phyloP scores from a whole-genome alignment of 495 filamentous ascomycete species.

The Podospora comata region DNA sequence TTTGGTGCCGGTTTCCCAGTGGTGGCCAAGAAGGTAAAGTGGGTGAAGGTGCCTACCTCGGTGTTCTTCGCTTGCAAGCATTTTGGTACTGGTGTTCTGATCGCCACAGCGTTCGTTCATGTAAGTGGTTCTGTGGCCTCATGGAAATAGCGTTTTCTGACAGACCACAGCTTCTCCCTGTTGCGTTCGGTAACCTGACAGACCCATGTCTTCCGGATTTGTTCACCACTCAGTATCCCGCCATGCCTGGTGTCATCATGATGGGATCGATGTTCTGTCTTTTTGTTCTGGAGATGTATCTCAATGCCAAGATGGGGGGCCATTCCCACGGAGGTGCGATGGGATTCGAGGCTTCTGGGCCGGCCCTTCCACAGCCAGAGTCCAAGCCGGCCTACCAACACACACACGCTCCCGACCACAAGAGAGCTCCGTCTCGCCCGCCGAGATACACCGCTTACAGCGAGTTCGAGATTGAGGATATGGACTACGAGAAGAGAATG shows the following conservation, averaged over 20 bases:
- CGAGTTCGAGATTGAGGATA: conserved; percentile 35
- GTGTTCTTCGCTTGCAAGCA: conserved; percentile 57
- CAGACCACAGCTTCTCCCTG: conserved; percentile 48
- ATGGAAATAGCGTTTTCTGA: background rate
- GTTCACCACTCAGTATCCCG: conserved; percentile 54
- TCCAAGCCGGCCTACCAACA: background rate
- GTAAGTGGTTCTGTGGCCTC: conserved; percentile 37
- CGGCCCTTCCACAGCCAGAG: background rate
- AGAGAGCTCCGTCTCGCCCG: conserved; percentile 22
- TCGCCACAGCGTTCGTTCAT: conserved; percentile 69
- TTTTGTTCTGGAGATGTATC: conserved; percentile 57
- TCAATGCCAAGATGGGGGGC: conserved; percentile 45
- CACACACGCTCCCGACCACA: background rate
- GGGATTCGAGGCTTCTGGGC: conserved; percentile 34
- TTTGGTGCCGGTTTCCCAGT: conserved; percentile 53
- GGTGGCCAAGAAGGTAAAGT: conserved; percentile 52
- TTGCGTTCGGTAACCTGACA: conserved; percentile 53
- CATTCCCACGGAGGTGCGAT: conserved; percentile 46
- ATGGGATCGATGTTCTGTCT: conserved; percentile 55
- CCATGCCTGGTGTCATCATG: conserved; percentile 58
- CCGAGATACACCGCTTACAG: conserved; percentile 31
- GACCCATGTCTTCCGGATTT: conserved; percentile 58
- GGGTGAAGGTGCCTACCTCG: conserved; percentile 52
- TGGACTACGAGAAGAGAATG: conserved; percentile 42
- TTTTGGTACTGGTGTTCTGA: conserved; percentile 67